A percentile compares a stretch with the other conserved stretches of the same genome.
These are phyloP conservation scores for Aspergillus terreus DNA, from an alignment of 2,329 filamentous ascomycete genomes.

Conservation along the genomic window DNA sequence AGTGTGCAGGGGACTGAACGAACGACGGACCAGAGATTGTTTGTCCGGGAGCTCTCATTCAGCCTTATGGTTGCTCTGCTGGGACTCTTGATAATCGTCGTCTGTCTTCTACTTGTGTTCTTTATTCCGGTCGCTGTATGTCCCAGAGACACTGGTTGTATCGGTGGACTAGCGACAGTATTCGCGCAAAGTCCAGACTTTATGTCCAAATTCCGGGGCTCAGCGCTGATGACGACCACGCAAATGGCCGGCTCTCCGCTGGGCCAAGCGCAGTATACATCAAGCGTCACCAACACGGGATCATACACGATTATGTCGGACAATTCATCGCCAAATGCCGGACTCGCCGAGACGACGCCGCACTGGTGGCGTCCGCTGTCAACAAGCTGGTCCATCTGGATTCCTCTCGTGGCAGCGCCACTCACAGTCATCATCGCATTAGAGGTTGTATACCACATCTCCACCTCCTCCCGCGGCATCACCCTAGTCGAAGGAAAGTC, in stretches of 20 bases:
- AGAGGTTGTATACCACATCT: background rate
- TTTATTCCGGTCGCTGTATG: background rate
- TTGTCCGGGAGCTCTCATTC: background rate
- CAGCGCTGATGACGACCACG: too few relatives aligned
- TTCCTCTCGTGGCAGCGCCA: background rate
- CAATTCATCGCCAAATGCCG: too few relatives aligned
- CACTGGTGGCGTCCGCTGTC: too few relatives aligned
- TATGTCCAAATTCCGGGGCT: background rate
- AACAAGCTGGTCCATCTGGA: background rate
- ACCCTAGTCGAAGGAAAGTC: background rate
- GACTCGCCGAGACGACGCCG: too few relatives aligned
- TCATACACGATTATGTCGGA: too few relatives aligned
- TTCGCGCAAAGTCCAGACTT: background rate
- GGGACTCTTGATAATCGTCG: background rate
- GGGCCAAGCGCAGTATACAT: too few relatives aligned
- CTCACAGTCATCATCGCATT: too few relatives aligned
- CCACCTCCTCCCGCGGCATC: background rate
- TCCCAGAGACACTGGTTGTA: background rate
- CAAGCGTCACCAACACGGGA: too few relatives aligned
- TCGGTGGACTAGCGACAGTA: background rate
- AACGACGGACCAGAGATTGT: too few relatives aligned
- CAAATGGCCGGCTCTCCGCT: too few relatives aligned
- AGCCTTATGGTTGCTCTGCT: background rate
- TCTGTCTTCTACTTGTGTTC: background rate
- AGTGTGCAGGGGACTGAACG: too few relatives aligned